Percentiles rank a stretch among this genome's conserved stretches.
phyloP scores from a whole-genome alignment of 495 filamentous ascomycete species.

The Endocarpon pusillum region DNA sequence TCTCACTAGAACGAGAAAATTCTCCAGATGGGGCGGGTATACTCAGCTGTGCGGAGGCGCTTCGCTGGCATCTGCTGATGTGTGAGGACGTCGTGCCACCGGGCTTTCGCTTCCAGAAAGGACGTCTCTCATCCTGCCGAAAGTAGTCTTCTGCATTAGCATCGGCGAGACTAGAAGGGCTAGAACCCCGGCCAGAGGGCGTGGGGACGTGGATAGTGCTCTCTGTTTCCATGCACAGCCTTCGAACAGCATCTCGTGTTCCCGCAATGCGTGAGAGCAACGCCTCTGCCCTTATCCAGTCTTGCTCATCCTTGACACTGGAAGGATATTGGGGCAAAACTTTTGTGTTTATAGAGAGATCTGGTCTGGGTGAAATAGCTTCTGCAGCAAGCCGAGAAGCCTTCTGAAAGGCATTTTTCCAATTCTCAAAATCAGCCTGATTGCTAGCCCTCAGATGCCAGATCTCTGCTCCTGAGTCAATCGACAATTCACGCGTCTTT shows the following conservation, averaged over 20 bases:
- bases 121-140: slow-evolving; percentile 26
- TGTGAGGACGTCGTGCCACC: slow-evolving; percentile 28
- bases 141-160: slow-evolving; percentile 24
- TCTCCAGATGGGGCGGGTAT: slow-evolving; percentile 25
- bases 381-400: slow-evolving; percentile 32
- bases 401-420: slow-evolving; percentile 70
- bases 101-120: slow-evolving; percentile 87
- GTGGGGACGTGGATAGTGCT: no score
- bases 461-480: slow-evolving; percentile 90
- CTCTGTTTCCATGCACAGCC: slow-evolving; percentile 68
- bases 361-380: no score
- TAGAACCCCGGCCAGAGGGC: slow-evolving; percentile 20
- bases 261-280: slow-evolving; percentile 72
- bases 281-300: slow-evolving; percentile 72
- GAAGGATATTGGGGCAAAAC: slow-evolving; percentile 12
- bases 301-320: slow-evolving; percentile 44
- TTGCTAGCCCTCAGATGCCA: slow-evolving; percentile 87
- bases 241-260: slow-evolving; percentile 70
- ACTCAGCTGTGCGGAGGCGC: slow-evolving; percentile 33
- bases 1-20: background rate
- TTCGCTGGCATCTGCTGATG: slow-evolving; percentile 13
- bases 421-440: slow-evolving; percentile 66
- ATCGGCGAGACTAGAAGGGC: slow-evolving; percentile 8
- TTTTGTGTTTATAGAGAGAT: slow-evolving; percentile 10
- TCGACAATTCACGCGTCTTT: slow-evolving; percentile 74